These are phyloP conservation scores for Cordyceps javanica DNA, from an alignment of 2,329 filamentous ascomycete genomes.

Conservation along the genomic window DNA sequence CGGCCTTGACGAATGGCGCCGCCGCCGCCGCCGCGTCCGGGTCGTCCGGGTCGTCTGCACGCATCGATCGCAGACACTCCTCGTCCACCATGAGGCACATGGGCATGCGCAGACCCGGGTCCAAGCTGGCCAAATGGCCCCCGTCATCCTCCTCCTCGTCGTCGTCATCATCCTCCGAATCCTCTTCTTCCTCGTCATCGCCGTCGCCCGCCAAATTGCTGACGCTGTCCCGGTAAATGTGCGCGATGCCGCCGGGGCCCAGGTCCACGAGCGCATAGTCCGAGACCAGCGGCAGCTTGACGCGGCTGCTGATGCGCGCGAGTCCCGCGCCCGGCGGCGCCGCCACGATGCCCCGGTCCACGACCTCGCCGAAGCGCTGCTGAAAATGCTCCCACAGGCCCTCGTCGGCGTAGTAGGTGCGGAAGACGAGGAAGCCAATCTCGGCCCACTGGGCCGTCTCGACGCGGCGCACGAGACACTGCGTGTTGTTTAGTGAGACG, in stretches of 20 bases:
- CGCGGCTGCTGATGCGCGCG: background rate
- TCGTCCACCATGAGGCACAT: constrained; percentile 7
- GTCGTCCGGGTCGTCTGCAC: background rate
- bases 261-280: background rate
- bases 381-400: background rate
- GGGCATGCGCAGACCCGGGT: constrained; percentile 2
- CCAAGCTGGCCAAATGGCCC: background rate
- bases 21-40: too few relatives aligned
- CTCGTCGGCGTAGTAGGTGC: constrained; percentile 1
- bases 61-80: background rate
- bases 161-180: too few relatives aligned
- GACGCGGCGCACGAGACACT: background rate
- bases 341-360: background rate
- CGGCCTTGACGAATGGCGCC: constrained; percentile 3
- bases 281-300: background rate
- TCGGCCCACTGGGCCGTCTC: background rate
- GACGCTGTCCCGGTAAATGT: background rate
- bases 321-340: background rate
- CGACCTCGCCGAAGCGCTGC: background rate
- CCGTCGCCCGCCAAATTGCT: background rate
- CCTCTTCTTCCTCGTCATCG: background rate
- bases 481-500: background rate
- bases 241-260: background rate
- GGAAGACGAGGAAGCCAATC: constrained; percentile 4
- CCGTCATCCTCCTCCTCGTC: background rate